These are phyloP conservation scores for Orbilia ellipsospora DNA, from an alignment of 2,329 filamentous ascomycete species.

Conservation along the genomic window DNA sequence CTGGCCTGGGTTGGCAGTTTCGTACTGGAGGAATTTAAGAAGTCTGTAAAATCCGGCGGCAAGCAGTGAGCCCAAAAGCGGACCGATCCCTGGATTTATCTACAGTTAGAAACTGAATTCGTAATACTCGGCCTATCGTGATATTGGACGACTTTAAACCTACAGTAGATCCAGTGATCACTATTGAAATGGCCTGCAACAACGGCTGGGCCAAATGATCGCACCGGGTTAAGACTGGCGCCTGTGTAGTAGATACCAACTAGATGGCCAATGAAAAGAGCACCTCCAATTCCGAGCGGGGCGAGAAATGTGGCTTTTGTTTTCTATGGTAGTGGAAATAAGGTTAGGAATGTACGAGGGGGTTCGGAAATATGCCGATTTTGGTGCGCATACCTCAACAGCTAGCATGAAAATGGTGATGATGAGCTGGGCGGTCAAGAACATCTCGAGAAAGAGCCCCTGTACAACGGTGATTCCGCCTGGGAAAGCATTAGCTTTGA, in stretches of 20 bases:
- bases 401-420: conserved; percentile 68
- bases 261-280: conserved; percentile 71
- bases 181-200: conserved; percentile 45
- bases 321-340: conserved; percentile 47
- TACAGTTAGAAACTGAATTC: conserved; percentile 15
- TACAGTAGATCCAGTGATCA: conserved; percentile 55
- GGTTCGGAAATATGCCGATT: conserved; percentile 16
- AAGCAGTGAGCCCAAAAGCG: conserved; percentile 66
- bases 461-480: conserved; percentile 37
- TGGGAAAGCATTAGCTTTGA: conserved; percentile 9
- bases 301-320: conserved; percentile 72
- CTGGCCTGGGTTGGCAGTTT: conserved; percentile 67
- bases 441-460: conserved; percentile 75
- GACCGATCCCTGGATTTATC: conserved; percentile 63
- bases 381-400: conserved; percentile 37
- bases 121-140: neutral
- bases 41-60: conserved; percentile 67
- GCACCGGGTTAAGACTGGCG: conserved; percentile 67
- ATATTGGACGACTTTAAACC: neutral
- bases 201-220: conserved; percentile 67
- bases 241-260: conserved; percentile 66
- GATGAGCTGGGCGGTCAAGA: conserved; percentile 73
- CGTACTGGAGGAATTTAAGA: conserved; percentile 68
- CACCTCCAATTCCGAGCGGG: conserved; percentile 76
- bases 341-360: conserved; percentile 35